Evolutionary conservation across 2,329 filamentous ascomycete genomes (phyloP), one percentile per base, ranked within the genome.

Genomic region (Phaeosphaeria sp.): DNA sequence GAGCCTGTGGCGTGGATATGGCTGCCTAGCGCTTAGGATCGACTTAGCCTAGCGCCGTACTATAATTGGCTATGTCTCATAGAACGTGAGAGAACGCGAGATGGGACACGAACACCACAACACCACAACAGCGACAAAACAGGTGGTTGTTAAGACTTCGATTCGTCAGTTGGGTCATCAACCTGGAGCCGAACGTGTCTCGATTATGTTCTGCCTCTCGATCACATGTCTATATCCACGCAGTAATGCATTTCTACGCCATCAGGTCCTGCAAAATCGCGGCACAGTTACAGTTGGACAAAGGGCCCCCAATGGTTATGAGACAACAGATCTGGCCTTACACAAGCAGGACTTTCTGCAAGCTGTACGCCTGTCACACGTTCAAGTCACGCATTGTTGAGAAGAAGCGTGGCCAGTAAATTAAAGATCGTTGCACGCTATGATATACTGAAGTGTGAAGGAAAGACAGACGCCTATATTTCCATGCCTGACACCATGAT

Each of bases 11-110:
- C 30, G 27, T 22, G 21, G 25, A 43, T n/a, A 55, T 50, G 55
- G 51, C 30, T 63, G 63, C 67, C 64, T 68, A 53, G 42, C 43
- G 22, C 43, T 50, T 53, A 20, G 50, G 20, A 52, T 59, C 52
- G 9, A 27, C 52, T 7, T 21, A 48, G 60, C 48, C 56, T 67
- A 60, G 62, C 59, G 48, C 47, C 46, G 11, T 44, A 43, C 64
- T 64, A 65, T 67, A 50, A 64, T 64, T 68, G 65, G 64, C 46
- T 44, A 33, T 30, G 50, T 54, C 54, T 54, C 54, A 57, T 42
- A 3, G 3, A 18, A 21, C 20, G 6, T 9, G n/a, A 15, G 17
- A 3, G 3, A 18, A 21, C 20, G 6, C 6, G n/a, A 15, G 17
- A 18, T 20, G 17, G 25, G 41, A 21, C 20, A 43, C n/a, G 41